A percentile compares a stretch with the other conserved stretches of the same genome.
These are phyloP conservation scores for Yarrowia sp. DNA, from an alignment of 805 yeast species.

Conservation along the genomic window DNA sequence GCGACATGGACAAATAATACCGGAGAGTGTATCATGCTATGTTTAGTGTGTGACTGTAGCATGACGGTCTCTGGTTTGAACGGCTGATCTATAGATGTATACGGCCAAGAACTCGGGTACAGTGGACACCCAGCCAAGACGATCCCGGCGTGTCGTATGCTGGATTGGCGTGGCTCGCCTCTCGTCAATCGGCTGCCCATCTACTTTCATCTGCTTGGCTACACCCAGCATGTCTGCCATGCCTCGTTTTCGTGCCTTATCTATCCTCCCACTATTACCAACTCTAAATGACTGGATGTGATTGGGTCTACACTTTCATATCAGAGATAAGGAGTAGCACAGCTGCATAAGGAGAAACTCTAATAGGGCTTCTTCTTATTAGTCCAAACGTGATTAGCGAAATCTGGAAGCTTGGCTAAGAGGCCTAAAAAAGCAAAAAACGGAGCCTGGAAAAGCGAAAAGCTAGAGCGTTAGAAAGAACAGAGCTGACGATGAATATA, in stretches of 20 bases:
- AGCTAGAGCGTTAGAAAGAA: not conserved
- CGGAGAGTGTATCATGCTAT: not conserved
- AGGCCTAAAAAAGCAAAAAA: not conserved
- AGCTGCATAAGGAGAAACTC: constrained; percentile 14
- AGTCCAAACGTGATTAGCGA: constrained; percentile 25
- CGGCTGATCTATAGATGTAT: not conserved
- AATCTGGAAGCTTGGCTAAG: constrained; percentile 1
- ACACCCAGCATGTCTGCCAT: constrained; percentile 9
- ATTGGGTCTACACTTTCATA: constrained; percentile 28
- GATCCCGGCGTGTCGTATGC: constrained; percentile 12
- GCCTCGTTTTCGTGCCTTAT: constrained; percentile 38
- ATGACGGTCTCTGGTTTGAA: not conserved
- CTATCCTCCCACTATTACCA: constrained; percentile 18
- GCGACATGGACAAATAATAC: constrained; percentile 1
- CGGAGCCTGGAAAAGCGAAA: not conserved
- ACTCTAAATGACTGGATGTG: constrained; percentile 3
- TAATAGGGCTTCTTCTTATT: not conserved
- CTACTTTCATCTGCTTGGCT: constrained; percentile 15
- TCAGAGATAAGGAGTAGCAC: constrained; percentile 36
- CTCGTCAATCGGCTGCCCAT: not conserved
- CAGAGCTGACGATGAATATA: not conserved
- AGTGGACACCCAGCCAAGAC: not conserved
- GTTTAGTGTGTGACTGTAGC: no score
- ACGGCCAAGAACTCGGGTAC: not conserved
- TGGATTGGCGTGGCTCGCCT: not conserved